phyloP scores from a whole-genome alignment of 805 yeast genomes.

The Teunomyces tritomae region DNA sequence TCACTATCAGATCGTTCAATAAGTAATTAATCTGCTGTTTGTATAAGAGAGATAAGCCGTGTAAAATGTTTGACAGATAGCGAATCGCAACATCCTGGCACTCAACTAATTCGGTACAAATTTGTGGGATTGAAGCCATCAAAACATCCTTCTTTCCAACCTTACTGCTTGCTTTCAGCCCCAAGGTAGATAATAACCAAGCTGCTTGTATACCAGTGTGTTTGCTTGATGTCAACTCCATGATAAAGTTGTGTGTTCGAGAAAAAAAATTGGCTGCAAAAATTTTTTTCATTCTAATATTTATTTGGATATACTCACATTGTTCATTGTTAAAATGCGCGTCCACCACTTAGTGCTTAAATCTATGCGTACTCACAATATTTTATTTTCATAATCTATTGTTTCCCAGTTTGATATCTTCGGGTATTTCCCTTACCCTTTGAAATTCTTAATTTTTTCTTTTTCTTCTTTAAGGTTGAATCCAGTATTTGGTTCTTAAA shows the following conservation, averaged over 20 bases:
- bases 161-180: slow-evolving; percentile 28
- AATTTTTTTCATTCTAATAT: neutral
- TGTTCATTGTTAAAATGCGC: neutral
- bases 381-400: too few relatives aligned
- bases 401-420: too few relatives aligned
- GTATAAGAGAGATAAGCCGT: slow-evolving; percentile 49
- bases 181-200: slow-evolving; percentile 44
- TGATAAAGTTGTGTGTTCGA: neutral
- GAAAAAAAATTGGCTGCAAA: neutral
- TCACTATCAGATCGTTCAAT: slow-evolving; percentile 26
- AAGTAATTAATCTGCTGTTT: slow-evolving; percentile 49
- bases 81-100: slow-evolving; percentile 20
- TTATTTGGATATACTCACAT: neutral
- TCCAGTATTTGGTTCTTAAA: too few relatives aligned
- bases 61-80: slow-evolving; percentile 41
- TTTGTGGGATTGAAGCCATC: slow-evolving; percentile 39
- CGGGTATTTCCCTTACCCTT: too few relatives aligned
- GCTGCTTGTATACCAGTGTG: slow-evolving; percentile 16
- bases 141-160: slow-evolving; percentile 30
- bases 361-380: too few relatives aligned
- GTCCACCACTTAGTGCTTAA: too few relatives aligned
- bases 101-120: slow-evolving; percentile 28
- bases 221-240: neutral
- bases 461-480: too few relatives aligned
- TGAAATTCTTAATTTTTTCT: too few relatives aligned